Base-by-base conservation (phyloP, 23 red algal species). In the Gracilaria domingensis region DNA sequence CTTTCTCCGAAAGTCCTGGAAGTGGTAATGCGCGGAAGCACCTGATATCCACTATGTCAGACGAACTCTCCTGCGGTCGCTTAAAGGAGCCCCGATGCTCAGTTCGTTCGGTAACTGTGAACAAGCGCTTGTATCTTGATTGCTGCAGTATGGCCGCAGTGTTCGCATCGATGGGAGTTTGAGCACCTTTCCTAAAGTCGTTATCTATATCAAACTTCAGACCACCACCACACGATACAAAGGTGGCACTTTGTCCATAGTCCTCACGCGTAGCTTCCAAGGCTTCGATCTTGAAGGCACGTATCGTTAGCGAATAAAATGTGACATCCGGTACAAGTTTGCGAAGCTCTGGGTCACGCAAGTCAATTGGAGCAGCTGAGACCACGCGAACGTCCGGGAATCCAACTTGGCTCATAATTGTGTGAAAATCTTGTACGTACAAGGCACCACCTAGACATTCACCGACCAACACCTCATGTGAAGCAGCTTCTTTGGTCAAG, bases 401-500 rank as follows among this genome's bases (percentile, higher is more conserved):
- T 26, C 95, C 95, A 29, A 81, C 95, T 26, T 91, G 72, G 28
- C 24, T 45, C 89, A 97, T 89, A 42, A 91, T 51, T 38, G 85
- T 77, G 33, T 42, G 80, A 58, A 97, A 97, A 51, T 97, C 95
- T 72, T 93, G 75, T 6, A 97, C 42, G 61, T 97, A 97, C 26
- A 97, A 62, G 13, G 95, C 95, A 0, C 92, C 92, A 21, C 95
- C 95, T 7, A 97, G 67, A 75, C 95, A 97, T 39, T 97, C 91
- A 0, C 82, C 95, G 36, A 93, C 89, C 38, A 97, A 47, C 57
- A 91, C 84, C 8, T 75, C 37, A 84, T 97, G 64, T 50, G 59
- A 54, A 29, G 53, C 55, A 4, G 95, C 95, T 34, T 88, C 91
- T 11, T 64, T 62, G 6, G 80, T 80, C 33, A 97, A 84, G 16